Percentiles rank a stretch among this genome's conserved stretches.
These are phyloP conservation scores for Musa itinerans DNA, from an alignment of 176 grass and related monocot genomes.

Conservation along the genomic window DNA sequence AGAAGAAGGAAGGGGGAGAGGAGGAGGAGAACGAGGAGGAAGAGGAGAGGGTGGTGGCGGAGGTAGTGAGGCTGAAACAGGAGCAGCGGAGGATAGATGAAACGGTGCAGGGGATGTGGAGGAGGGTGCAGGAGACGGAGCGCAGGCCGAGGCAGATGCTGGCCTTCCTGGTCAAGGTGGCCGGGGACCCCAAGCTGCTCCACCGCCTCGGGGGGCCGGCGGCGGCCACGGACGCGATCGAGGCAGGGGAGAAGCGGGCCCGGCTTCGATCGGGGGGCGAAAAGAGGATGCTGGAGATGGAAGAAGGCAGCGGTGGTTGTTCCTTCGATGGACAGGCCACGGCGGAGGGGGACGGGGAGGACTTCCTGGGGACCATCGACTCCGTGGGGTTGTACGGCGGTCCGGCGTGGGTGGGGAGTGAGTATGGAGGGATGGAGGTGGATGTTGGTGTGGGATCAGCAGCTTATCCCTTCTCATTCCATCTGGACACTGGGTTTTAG, in stretches of 20 bases:
- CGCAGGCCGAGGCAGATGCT: constrained; percentile 43
- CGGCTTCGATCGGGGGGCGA: neutral
- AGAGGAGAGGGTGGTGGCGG: constrained; percentile 46
- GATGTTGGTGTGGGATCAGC: too few relatives aligned
- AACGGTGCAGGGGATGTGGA: constrained; percentile 58
- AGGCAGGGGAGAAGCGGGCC: neutral
- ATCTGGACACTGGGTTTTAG: too few relatives aligned
- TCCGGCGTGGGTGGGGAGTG: too few relatives aligned
- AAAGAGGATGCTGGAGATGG: too few relatives aligned
- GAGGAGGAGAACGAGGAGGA: constrained; percentile 9
- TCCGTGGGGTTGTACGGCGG: too few relatives aligned
- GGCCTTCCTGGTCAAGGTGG: constrained; percentile 68
- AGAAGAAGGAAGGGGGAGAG: too few relatives aligned
- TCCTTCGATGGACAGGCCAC: too few relatives aligned
- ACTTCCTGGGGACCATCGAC: too few relatives aligned
- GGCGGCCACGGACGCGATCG: neutral
- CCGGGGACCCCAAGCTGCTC: constrained; percentile 40
- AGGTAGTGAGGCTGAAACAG: constrained; percentile 67
- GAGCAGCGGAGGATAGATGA: constrained; percentile 66
- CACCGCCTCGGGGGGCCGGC: neutral
- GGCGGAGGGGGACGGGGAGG: too few relatives aligned
- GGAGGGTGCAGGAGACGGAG: constrained; percentile 75
- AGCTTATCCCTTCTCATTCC: too few relatives aligned
- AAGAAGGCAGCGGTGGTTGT: too few relatives aligned
- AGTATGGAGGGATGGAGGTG: neutral